phyloP scores from a whole-genome alignment of 2,329 filamentous ascomycete species.

The Calonectria pseudoturangicola region DNA sequence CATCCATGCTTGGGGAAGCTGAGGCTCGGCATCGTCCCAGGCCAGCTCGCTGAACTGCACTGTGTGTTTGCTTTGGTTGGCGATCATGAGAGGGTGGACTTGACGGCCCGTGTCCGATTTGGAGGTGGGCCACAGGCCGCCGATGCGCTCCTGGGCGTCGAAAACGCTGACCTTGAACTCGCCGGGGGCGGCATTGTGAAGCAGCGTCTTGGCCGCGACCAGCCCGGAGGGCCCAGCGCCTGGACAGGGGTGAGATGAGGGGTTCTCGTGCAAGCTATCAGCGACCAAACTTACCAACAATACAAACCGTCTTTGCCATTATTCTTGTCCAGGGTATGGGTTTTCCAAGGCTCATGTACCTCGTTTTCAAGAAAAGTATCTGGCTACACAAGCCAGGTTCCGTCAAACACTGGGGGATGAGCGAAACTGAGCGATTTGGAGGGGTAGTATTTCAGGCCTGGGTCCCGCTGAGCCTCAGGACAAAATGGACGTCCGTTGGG shows the following conservation, averaged over 20 bases:
- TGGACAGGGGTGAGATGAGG: constrained; percentile 55
- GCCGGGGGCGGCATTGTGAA: constrained; percentile 72
- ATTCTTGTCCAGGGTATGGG: constrained; percentile 40
- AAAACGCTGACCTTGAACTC: constrained; percentile 82
- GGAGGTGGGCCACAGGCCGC: constrained; percentile 84
- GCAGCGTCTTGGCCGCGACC: constrained; percentile 82
- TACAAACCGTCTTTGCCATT: constrained; percentile 65
- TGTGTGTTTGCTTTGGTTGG: constrained; percentile 86
- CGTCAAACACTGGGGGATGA: constrained; percentile 28
- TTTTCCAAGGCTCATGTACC: constrained; percentile 48
- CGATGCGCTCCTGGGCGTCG: constrained; percentile 79
- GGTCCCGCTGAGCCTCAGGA: background rate
- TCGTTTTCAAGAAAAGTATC: constrained; percentile 16
- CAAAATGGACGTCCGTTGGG: background rate
- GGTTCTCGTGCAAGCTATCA: background rate
- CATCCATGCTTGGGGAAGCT: constrained; percentile 86
- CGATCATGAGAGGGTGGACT: constrained; percentile 80
- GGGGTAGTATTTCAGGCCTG: constrained; percentile 30
- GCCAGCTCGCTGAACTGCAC: constrained; percentile 83
- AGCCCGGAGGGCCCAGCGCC: constrained; percentile 82
- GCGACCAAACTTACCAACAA: constrained; percentile 59
- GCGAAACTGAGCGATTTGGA: constrained; percentile 52
- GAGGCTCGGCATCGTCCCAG: constrained; percentile 77
- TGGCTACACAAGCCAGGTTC: constrained; percentile 20
- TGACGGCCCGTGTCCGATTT: constrained; percentile 69